Conservation (phyloP, 306 rosid genomes). For the Castanea sativa region DNA sequence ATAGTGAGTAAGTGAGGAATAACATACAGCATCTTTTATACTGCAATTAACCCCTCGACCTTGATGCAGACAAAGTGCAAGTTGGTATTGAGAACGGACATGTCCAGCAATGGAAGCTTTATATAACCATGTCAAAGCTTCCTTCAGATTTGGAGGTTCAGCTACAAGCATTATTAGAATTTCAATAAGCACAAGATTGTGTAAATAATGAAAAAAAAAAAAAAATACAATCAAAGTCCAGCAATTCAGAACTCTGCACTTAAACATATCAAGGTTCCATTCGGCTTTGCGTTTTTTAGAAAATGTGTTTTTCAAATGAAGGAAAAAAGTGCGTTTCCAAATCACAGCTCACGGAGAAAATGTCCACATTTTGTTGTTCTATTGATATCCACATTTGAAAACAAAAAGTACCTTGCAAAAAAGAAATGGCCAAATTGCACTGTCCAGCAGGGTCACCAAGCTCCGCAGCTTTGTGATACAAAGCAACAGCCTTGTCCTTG, state of each 20-base stretch:
- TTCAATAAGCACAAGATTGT: not conserved
- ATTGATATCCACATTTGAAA: no score
- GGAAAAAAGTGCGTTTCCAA: no score
- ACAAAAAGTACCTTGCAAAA: slow-evolving; percentile 71
- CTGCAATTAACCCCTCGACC: slow-evolving; percentile 44
- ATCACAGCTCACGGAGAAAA: no score
- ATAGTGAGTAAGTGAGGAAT: slow-evolving; percentile 9
- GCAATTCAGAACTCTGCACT: not conserved
- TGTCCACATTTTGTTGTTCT: no score
- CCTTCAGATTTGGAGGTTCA: slow-evolving; percentile 65
- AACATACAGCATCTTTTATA: slow-evolving; percentile 66
- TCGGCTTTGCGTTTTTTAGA: no score
- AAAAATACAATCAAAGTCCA: not conserved
- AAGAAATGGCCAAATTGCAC: slow-evolving; percentile 84
- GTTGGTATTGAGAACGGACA: slow-evolving; percentile 85
- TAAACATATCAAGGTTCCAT: no score
- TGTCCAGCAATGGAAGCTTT: slow-evolving; percentile 58
- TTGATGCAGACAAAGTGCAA: slow-evolving; percentile 81
- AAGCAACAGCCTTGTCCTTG: slow-evolving; percentile 44
- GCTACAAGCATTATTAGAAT: slow-evolving; percentile 41
- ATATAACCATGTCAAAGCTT: slow-evolving; percentile 69
- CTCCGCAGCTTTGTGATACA: slow-evolving; percentile 59
- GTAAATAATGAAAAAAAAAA: not conserved
- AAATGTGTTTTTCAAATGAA: no score
- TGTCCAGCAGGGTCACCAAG: slow-evolving; percentile 74